Evolutionary conservation across 345 rosid species (phyloP).

Genomic region (Murraya koenigii): DNA sequence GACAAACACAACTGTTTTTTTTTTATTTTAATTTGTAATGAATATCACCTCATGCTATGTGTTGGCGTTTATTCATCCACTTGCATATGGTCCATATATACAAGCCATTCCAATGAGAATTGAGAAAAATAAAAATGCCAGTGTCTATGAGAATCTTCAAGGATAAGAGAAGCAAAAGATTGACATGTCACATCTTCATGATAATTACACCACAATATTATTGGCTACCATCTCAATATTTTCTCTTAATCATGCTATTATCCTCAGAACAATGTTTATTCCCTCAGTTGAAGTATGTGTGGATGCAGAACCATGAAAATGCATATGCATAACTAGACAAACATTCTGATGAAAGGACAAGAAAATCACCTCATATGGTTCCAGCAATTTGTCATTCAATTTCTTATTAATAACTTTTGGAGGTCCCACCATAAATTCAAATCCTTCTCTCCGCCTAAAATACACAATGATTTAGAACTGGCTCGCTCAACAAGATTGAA

Average conservation of each 20-base stretch:
- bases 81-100: neutral
- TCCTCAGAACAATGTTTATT: neutral
- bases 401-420: constrained; percentile 89
- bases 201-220: neutral
- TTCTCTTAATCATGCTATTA: neutral
- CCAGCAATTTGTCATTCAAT: constrained; percentile 71
- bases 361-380: constrained; percentile 80
- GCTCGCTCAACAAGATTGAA: constrained; percentile 18
- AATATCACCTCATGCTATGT: neutral
- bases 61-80: neutral
- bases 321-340: neutral
- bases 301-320: neutral
- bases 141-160: neutral
- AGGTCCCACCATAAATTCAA: constrained; percentile 98
- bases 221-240: neutral
- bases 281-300: constrained; percentile 11
- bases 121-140: neutral
- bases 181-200: neutral
- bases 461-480: constrained; percentile 20
- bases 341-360: neutral
- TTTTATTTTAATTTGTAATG: too few relatives aligned
- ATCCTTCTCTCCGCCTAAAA: constrained; percentile 97
- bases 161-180: neutral
- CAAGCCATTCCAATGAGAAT: neutral
- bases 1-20: neutral